Conservation (phyloP, 495 filamentous ascomycete genomes). For the Penicillium canescens region DNA sequence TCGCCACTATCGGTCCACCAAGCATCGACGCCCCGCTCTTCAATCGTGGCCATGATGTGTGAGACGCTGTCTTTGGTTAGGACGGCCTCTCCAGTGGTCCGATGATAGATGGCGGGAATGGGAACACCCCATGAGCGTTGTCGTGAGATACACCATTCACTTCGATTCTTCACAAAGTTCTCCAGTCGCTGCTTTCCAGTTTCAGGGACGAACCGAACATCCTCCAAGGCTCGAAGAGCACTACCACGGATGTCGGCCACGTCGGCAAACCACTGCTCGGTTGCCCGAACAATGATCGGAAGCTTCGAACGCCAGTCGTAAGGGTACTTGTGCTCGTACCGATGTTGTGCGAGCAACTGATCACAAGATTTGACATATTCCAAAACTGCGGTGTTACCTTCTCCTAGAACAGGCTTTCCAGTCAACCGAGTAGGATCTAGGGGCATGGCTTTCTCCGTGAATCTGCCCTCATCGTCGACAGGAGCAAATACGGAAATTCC, state of each 20-base stretch:
- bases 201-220: slow-evolving; percentile 77
- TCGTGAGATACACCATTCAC: slow-evolving; percentile 98
- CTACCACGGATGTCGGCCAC: slow-evolving; percentile 75
- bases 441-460: slow-evolving; percentile 74
- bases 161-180: slow-evolving; percentile 82
- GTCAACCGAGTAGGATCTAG: slow-evolving; percentile 57
- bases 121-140: slow-evolving; percentile 96
- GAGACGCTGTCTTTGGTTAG: slow-evolving; percentile 76
- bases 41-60: slow-evolving; percentile 80
- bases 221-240: slow-evolving; percentile 65
- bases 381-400: slow-evolving; percentile 69
- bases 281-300: slow-evolving; percentile 87
- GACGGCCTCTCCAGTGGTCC: slow-evolving; percentile 63
- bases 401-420: slow-evolving; percentile 61
- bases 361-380: slow-evolving; percentile 54
- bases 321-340: slow-evolving; percentile 87
- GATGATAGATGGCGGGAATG: slow-evolving; percentile 85
- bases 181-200: slow-evolving; percentile 69
- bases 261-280: slow-evolving; percentile 97
- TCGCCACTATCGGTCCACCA: slow-evolving; percentile 87
- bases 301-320: slow-evolving; percentile 97
- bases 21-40: slow-evolving; percentile 76
- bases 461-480: slow-evolving; percentile 76
- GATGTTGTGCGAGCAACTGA: slow-evolving; percentile 64
- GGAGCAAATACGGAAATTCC: slow-evolving; percentile 74